phyloP scores from a whole-genome alignment of 176 grass and related monocot genomes.

The sorghum (Sorghum bicolor) region DNA sequence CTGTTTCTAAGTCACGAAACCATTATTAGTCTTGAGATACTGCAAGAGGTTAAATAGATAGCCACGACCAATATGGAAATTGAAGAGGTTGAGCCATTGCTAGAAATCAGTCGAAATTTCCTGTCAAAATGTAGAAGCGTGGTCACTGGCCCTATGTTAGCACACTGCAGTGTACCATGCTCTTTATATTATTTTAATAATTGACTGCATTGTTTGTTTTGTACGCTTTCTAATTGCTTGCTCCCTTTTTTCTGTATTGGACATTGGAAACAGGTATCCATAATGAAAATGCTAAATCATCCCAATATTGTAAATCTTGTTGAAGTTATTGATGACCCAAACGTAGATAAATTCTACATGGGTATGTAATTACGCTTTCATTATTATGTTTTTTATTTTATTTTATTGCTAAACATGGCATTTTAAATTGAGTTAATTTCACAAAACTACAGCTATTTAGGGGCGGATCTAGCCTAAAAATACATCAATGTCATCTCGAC shows the following conservation, averaged over 20 bases:
- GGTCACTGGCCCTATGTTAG: background rate
- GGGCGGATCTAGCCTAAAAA: background rate
- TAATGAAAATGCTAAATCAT: conserved; percentile 95
- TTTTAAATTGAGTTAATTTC: background rate
- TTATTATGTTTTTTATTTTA: background rate
- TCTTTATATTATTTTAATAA: conserved; percentile 13
- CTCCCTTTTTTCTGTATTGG: background rate
- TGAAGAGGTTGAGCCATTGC: background rate
- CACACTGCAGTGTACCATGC: background rate
- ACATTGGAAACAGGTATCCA: conserved; percentile 58
- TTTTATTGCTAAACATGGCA: conserved; percentile 2
- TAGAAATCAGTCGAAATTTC: background rate
- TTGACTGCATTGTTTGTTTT: background rate
- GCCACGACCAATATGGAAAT: background rate
- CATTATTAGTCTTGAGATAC: background rate
- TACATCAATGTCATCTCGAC: background rate
- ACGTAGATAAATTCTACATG: conserved; percentile 84
- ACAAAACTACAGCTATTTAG: too few relatives aligned
- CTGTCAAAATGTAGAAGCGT: background rate
- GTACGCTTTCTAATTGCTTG: background rate
- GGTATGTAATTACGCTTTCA: conserved; percentile 42
- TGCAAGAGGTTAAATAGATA: background rate
- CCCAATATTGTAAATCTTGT: conserved; percentile 96
- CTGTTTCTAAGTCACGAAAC: background rate
- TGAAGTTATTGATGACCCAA: conserved; percentile 87